These are phyloP conservation scores for Fusarium concolor DNA, from an alignment of 2,329 filamentous ascomycete species.

Conservation along the genomic window DNA sequence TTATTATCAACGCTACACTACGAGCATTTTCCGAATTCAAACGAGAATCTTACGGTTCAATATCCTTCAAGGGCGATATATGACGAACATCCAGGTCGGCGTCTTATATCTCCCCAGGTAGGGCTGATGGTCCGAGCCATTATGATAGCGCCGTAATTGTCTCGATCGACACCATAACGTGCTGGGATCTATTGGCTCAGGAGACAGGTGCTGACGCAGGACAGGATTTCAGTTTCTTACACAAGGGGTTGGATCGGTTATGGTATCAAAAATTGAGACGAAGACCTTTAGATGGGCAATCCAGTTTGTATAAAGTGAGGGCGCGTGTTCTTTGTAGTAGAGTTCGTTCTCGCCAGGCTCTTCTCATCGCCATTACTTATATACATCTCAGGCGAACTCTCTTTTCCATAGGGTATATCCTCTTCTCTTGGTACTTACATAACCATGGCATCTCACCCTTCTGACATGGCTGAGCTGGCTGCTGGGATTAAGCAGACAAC, in stretches of 20 bases:
- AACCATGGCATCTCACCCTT: no score
- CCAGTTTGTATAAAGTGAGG: no score
- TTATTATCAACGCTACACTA: neutral
- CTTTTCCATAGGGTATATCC: no score
- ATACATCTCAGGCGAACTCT: no score
- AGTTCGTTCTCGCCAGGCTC: no score
- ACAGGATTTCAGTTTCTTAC: neutral
- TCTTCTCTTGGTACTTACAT: no score
- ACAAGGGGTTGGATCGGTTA: no score
- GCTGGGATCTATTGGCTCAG: neutral
- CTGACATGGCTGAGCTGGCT: no score
- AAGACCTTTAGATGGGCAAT: no score
- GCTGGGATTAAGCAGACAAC: no score
- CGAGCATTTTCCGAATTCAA: neutral
- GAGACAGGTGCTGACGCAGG: neutral
- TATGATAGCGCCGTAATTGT: neutral
- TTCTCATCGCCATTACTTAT: no score
- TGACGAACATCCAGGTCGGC: neutral
- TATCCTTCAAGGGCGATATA: neutral
- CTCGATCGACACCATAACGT: neutral
- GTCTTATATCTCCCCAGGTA: neutral
- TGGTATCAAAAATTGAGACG: neutral
- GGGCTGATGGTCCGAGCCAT: constrained; percentile 10
- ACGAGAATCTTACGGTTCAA: neutral
- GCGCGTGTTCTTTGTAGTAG: no score